A percentile compares a stretch with the other conserved stretches of the same genome.
Conservation (phyloP, 2,329 filamentous ascomycete genomes). For the Lasiodiplodia sp. region DNA sequence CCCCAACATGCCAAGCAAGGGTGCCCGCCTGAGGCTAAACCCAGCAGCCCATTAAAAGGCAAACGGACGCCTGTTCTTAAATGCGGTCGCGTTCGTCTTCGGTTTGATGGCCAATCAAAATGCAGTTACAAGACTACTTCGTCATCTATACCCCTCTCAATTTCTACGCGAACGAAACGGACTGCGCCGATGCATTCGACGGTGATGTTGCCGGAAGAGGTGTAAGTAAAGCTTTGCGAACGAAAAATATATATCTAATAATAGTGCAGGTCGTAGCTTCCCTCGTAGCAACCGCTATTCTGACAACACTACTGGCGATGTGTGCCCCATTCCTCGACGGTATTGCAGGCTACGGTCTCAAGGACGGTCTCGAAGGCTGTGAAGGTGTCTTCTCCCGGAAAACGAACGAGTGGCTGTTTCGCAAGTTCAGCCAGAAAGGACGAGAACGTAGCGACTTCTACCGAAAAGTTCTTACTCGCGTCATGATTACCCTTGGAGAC, state of each 20-base stretch:
- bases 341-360: slow-evolving; percentile 34
- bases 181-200: neutral
- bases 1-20: neutral
- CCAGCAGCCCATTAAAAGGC: neutral
- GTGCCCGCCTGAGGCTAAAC: neutral
- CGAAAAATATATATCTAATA: neutral
- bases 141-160: neutral
- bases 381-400: slow-evolving; percentile 1
- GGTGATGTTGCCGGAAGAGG: neutral
- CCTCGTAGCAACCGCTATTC: slow-evolving; percentile 41
- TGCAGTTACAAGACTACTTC: neutral
- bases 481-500: slow-evolving; percentile 43
- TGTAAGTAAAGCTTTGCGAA: neutral
- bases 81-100: neutral
- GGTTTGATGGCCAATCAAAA: neutral
- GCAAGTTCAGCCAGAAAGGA: slow-evolving; percentile 40
- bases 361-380: neutral
- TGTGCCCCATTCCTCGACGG: slow-evolving; percentile 45
- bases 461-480: slow-evolving; percentile 42
- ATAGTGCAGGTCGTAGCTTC: slow-evolving; percentile 40
- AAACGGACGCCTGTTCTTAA: neutral
- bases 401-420: slow-evolving; percentile 35
- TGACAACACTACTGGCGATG: slow-evolving; percentile 40
- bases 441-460: slow-evolving; percentile 27
- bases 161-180: neutral